A percentile compares a stretch with the other conserved stretches of the same genome.
phyloP scores from a whole-genome alignment of 1,284 basidiomycete genomes.

The Mycena citricolor region DNA sequence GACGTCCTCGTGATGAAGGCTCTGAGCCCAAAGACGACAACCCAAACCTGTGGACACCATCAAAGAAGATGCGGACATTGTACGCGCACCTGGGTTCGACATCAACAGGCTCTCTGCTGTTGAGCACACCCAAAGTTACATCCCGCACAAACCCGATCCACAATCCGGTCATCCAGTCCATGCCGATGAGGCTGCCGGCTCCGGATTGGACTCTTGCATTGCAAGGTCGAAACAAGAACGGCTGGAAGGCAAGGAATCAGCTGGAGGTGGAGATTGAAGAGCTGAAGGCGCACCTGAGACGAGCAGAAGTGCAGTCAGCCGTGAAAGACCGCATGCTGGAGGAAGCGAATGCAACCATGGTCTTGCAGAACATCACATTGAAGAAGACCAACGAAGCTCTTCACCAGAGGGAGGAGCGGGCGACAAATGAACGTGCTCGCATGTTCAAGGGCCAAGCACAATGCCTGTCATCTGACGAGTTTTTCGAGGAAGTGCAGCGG shows the following conservation, averaged over 20 bases:
- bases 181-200: not conserved
- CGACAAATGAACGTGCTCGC: slow-evolving; percentile 3
- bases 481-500: not conserved
- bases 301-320: too few relatives aligned
- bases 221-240: not conserved
- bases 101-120: slow-evolving; percentile 26
- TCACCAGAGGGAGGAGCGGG: slow-evolving; percentile 7
- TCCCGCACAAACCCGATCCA: slow-evolving; percentile 18
- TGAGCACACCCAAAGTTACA: slow-evolving; percentile 23
- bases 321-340: slow-evolving; percentile 3
- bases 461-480: slow-evolving; percentile 5
- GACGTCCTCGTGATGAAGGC: not conserved
- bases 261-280: slow-evolving; percentile 1
- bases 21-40: not conserved
- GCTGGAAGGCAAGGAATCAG: not conserved
- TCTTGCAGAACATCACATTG: slow-evolving; percentile 5
- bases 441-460: slow-evolving; percentile 11
- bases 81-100: slow-evolving; percentile 1
- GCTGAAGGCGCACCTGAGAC: not conserved
- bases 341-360: slow-evolving; percentile 11
- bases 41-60: slow-evolving; percentile 21
- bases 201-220: slow-evolving; percentile 24
- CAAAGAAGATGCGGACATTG: not conserved
- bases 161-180: slow-evolving; percentile 17
- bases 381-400: slow-evolving; percentile 6